Evolutionary conservation across 164 flowering plant genomes (phyloP).

Genomic region (Kalanchoe fedtschenkoi): DNA sequence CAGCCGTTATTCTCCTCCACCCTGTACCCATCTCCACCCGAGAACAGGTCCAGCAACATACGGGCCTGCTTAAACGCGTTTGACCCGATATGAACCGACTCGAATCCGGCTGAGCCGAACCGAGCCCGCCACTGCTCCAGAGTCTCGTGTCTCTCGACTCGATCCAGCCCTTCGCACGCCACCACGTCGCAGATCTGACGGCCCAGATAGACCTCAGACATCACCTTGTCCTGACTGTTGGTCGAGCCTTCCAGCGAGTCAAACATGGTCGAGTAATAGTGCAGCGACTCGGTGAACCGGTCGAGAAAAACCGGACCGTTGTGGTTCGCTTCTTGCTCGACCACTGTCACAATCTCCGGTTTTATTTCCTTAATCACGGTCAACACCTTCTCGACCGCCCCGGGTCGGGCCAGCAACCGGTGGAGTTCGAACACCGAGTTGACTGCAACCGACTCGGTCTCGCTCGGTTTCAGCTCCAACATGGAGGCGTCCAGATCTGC

Average conservation of each 20-base stretch:
- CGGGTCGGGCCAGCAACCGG: slow-evolving; percentile 31
- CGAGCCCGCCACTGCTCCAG: slow-evolving; percentile 35
- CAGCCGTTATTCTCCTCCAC: slow-evolving; percentile 50
- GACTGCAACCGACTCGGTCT: slow-evolving; percentile 40
- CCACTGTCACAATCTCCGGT: slow-evolving; percentile 42
- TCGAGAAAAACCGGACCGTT: slow-evolving; percentile 40
- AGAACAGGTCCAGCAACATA: slow-evolving; percentile 33
- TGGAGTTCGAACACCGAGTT: slow-evolving; percentile 53
- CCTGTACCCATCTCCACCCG: slow-evolving; percentile 45
- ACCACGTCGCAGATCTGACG: slow-evolving; percentile 46
- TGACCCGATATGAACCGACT: slow-evolving; percentile 38
- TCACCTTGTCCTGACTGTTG: slow-evolving; percentile 21
- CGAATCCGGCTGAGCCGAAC: slow-evolving; percentile 32
- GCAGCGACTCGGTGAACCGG: slow-evolving; percentile 45
- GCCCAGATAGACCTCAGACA: slow-evolving; percentile 46
- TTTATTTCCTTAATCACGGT: slow-evolving; percentile 28
- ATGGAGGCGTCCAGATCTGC: slow-evolving; percentile 40
- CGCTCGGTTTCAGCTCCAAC: slow-evolving; percentile 28
- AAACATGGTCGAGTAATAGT: slow-evolving; percentile 46
- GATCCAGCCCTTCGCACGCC: slow-evolving; percentile 41
- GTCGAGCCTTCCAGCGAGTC: slow-evolving; percentile 43
- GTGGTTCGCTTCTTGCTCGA: slow-evolving; percentile 51
- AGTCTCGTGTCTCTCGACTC: slow-evolving; percentile 51
- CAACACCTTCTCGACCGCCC: slow-evolving; percentile 41
- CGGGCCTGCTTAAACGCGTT: slow-evolving; percentile 55